A percentile compares a stretch with the other conserved stretches of the same genome.
These are phyloP conservation scores for Stevia rebaudiana DNA, from an alignment of 140 eudicot genomes.

Conservation along the genomic window DNA sequence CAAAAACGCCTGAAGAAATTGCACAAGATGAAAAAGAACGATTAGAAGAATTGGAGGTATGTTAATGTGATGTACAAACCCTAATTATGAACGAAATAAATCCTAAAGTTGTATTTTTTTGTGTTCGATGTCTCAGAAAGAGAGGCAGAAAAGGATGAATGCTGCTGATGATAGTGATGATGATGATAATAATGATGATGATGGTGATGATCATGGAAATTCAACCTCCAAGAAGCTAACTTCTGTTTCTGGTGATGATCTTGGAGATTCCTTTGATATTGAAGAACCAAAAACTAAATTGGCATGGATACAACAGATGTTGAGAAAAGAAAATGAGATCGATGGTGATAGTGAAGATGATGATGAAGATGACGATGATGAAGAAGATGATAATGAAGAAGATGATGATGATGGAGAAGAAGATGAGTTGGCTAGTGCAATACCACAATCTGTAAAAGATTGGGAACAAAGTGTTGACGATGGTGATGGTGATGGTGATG, in stretches of 20 bases:
- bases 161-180: slow-evolving; percentile 78
- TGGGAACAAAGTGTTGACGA: slow-evolving; percentile 74
- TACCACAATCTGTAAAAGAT: slow-evolving; percentile 50
- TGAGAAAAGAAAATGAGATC: slow-evolving; percentile 39
- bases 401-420: slow-evolving; percentile 37
- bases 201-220: slow-evolving; percentile 37
- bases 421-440: slow-evolving; percentile 31
- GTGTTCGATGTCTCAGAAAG: slow-evolving; percentile 45
- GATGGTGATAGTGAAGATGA: slow-evolving; percentile 49
- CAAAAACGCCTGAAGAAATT: slow-evolving; percentile 90
- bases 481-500: slow-evolving; percentile 42
- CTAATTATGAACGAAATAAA: not conserved
- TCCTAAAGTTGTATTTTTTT: not conserved
- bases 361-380: slow-evolving; percentile 33
- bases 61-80: not conserved
- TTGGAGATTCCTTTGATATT: slow-evolving; percentile 74
- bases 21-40: slow-evolving; percentile 94
- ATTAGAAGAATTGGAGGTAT: slow-evolving; percentile 78
- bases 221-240: slow-evolving; percentile 28
- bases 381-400: slow-evolving; percentile 22
- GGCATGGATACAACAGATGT: slow-evolving; percentile 59
- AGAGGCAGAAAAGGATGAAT: slow-evolving; percentile 76
- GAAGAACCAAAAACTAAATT: slow-evolving; percentile 46
- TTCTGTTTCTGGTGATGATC: slow-evolving; percentile 91
- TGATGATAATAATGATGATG: slow-evolving; percentile 33